Percentiles rank a stretch among this genome's conserved stretches.
These are phyloP conservation scores for Harringtonia lauricola DNA, from an alignment of 2,329 filamentous ascomycete species.

Conservation along the genomic window DNA sequence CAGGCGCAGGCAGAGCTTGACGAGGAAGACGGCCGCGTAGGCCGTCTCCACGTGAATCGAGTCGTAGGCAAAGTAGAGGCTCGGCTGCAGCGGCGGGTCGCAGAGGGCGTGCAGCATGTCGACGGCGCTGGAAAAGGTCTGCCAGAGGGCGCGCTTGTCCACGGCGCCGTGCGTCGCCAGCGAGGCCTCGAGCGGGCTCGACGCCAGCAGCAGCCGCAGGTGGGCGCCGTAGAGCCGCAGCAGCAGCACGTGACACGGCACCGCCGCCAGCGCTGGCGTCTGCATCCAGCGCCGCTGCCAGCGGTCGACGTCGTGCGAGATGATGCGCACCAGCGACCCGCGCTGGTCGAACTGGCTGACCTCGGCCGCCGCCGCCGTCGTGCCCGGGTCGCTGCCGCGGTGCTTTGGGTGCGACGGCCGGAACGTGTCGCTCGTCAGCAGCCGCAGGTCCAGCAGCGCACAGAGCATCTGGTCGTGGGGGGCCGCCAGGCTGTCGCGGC, in stretches of 20 bases:
- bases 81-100: constrained; percentile 13
- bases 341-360: constrained; percentile 11
- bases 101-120: constrained; percentile 21
- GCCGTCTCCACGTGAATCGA: background rate
- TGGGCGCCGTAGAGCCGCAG: constrained; percentile 27
- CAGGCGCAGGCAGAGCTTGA: background rate
- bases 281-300: constrained; percentile 14
- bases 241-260: constrained; percentile 22
- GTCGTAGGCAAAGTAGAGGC: constrained; percentile 20
- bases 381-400: background rate
- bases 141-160: constrained; percentile 18
- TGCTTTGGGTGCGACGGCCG: background rate
- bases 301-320: constrained; percentile 15
- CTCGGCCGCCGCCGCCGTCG: background rate
- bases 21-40: background rate
- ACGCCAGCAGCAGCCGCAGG: constrained; percentile 24
- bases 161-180: background rate
- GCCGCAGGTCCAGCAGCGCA: background rate
- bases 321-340: constrained; percentile 15
- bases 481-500: constrained; percentile 18
- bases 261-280: constrained; percentile 15
- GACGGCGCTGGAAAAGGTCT: constrained; percentile 19
- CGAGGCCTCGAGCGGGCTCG: constrained; percentile 18
- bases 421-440: background rate
- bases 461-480: background rate